Conservation (phyloP, 2,329 filamentous ascomycete genomes). For the Hyphodiscus sp. region DNA sequence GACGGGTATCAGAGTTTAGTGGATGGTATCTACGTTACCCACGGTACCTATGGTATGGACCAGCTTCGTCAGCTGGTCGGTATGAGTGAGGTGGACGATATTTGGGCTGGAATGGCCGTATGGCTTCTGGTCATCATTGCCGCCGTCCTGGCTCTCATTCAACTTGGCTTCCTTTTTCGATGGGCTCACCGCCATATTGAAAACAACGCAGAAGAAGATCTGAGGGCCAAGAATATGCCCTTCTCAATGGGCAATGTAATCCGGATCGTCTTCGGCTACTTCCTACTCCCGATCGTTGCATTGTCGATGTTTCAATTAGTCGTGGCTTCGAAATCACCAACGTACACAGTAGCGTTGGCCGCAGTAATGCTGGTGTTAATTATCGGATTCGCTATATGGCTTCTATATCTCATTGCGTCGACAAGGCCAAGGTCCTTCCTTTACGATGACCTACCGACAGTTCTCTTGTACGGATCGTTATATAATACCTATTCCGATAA, state of each 20-base stretch:
- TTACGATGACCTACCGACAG: constrained; percentile 87
- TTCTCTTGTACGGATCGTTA: constrained; percentile 83
- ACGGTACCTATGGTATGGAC: constrained; percentile 74
- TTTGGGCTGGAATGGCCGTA: constrained; percentile 92
- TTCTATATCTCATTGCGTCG: constrained; percentile 71
- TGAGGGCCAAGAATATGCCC: constrained; percentile 85
- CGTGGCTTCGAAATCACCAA: constrained; percentile 59
- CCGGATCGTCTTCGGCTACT: constrained; percentile 86
- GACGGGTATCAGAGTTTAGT: constrained; percentile 59
- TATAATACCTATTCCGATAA: constrained; percentile 98
- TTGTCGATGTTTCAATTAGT: constrained; percentile 90
- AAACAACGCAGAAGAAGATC: constrained; percentile 73
- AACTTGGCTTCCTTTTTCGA: constrained; percentile 68
- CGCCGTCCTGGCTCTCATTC: constrained; percentile 60
- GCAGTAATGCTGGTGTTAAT: constrained; percentile 68
- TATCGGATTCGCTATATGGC: constrained; percentile 68
- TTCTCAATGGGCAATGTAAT: constrained; percentile 76
- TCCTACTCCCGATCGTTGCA: constrained; percentile 79
- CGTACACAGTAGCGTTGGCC: constrained; percentile 67
- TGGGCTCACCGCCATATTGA: constrained; percentile 70
- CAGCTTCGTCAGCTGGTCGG: constrained; percentile 75
- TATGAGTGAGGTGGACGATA: constrained; percentile 66
- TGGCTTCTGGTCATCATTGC: constrained; percentile 78
- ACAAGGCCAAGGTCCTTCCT: constrained; percentile 80
- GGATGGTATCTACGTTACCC: constrained; percentile 82